Percentiles rank a stretch among this genome's conserved stretches.
Conservation (phyloP, 495 filamentous ascomycete genomes). For the Bombardia bombarda region DNA sequence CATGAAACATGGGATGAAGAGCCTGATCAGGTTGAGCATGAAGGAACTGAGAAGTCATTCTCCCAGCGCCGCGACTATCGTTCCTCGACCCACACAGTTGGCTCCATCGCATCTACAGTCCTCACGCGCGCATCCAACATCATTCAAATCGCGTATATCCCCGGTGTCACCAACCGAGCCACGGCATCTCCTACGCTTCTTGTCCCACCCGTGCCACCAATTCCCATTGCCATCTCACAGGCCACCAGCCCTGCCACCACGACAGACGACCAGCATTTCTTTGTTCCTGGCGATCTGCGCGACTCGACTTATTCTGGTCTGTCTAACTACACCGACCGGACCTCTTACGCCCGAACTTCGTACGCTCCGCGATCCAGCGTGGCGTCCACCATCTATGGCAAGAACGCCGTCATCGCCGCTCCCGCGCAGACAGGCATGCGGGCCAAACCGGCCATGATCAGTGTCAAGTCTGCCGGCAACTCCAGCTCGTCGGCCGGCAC, state of each 20-base stretch:
- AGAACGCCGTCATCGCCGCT: conserved; percentile 67
- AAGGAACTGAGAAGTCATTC: conserved; percentile 52
- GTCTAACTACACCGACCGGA: conserved; percentile 56
- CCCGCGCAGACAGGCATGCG: conserved; percentile 79
- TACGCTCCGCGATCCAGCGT: conserved; percentile 70
- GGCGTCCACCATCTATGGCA: conserved; percentile 86
- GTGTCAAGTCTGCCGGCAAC: conserved; percentile 64
- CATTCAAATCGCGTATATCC: conserved; percentile 98
- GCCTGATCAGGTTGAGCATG: conserved; percentile 40
- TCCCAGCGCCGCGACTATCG: conserved; percentile 55
- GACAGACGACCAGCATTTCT: conserved; percentile 86
- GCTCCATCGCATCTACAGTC: conserved; percentile 90
- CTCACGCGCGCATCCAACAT: conserved; percentile 95
- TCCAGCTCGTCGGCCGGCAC: conserved; percentile 36
- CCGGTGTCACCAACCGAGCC: conserved; percentile 90
- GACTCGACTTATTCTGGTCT: conserved; percentile 73
- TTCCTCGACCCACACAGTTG: conserved; percentile 76
- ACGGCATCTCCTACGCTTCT: conserved; percentile 73
- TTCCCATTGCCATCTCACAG: conserved; percentile 61
- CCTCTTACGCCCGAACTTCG: conserved; percentile 56
- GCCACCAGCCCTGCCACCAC: conserved; percentile 46
- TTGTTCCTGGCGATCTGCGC: conserved; percentile 84
- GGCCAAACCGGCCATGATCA: conserved; percentile 83
- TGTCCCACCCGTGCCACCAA: conserved; percentile 85
- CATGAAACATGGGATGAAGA: conserved; percentile 47